These are phyloP conservation scores for Prinsepia uniflora DNA, from an alignment of 306 rosid genomes.

Conservation along the genomic window DNA sequence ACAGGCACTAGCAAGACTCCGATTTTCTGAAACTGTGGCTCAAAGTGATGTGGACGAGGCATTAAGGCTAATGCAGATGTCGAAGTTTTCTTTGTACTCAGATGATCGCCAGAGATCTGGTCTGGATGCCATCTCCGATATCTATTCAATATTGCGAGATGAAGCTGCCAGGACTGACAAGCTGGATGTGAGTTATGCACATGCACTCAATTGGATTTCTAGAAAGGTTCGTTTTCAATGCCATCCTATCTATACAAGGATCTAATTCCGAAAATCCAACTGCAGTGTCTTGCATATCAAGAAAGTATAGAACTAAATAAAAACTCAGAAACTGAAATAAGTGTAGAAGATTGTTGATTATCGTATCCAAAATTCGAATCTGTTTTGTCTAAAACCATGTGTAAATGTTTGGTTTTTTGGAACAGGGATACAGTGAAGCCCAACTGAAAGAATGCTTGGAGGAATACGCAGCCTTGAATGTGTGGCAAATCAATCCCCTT, in stretches of 20 bases:
- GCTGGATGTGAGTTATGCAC: conserved; percentile 85
- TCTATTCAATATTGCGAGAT: conserved; percentile 89
- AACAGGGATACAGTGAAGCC: conserved; percentile 97
- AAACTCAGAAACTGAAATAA: neutral
- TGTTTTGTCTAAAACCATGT: neutral
- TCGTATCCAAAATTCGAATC: neutral
- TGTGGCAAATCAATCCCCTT: conserved; percentile 96
- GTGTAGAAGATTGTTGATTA: neutral
- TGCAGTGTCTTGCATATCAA: neutral
- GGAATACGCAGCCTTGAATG: conserved; percentile 95
- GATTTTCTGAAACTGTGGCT: conserved; percentile 81
- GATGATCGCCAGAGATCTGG: conserved; percentile 95
- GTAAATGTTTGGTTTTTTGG: conserved; percentile 13
- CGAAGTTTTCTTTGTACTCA: conserved; percentile 89
- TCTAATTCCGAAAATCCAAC: neutral
- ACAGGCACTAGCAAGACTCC: conserved; percentile 93
- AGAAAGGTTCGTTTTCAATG: conserved; percentile 64
- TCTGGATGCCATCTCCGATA: conserved; percentile 90
- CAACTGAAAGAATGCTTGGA: conserved; percentile 91
- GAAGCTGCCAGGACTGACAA: conserved; percentile 71
- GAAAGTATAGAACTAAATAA: neutral
- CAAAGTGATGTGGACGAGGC: conserved; percentile 99
- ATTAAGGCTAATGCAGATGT: conserved; percentile 96
- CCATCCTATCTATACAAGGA: neutral
- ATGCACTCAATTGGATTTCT: conserved; percentile 92